Conservation (phyloP, 345 rosid genomes). For the Heritiera fomes region DNA sequence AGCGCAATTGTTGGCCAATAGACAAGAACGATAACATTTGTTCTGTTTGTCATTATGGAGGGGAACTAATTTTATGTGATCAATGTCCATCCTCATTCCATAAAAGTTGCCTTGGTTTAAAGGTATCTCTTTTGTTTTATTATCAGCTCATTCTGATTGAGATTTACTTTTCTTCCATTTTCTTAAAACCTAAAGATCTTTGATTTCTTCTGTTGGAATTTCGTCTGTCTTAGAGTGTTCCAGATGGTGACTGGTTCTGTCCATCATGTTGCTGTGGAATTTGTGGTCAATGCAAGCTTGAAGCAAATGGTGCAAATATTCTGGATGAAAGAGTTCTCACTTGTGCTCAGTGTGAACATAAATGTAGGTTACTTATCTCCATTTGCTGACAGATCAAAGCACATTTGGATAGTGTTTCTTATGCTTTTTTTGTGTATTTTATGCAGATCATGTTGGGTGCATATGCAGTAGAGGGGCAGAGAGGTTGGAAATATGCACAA, state of each 20-base stretch:
- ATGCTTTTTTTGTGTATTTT: constrained; percentile 24
- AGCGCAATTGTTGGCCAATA: constrained; percentile 27
- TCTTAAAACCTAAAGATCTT: background rate
- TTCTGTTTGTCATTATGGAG: constrained; percentile 80
- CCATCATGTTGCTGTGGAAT: constrained; percentile 73
- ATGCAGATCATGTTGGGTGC: constrained; percentile 62
- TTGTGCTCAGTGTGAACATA: constrained; percentile 68
- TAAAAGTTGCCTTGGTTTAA: constrained; percentile 61
- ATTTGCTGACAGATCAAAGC: background rate
- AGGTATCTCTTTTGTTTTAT: constrained; percentile 39
- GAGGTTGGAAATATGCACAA: constrained; percentile 24
- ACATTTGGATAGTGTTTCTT: constrained; percentile 25
- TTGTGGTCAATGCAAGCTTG: constrained; percentile 44
- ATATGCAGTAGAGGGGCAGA: constrained; percentile 29
- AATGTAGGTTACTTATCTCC: constrained; percentile 49
- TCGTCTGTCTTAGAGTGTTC: constrained; percentile 49
- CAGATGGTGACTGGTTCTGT: constrained; percentile 90
- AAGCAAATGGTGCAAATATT: constrained; percentile 29
- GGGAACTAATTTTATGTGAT: constrained; percentile 74
- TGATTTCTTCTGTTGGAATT: constrained; percentile 21
- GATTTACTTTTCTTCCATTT: background rate
- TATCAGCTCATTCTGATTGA: background rate
- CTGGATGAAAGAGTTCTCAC: constrained; percentile 32
- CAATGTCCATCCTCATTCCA: constrained; percentile 89
- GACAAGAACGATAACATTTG: constrained; percentile 62